These are phyloP conservation scores for Kockiozyma suomiensis DNA, from an alignment of 805 yeast genomes.

Conservation along the genomic window DNA sequence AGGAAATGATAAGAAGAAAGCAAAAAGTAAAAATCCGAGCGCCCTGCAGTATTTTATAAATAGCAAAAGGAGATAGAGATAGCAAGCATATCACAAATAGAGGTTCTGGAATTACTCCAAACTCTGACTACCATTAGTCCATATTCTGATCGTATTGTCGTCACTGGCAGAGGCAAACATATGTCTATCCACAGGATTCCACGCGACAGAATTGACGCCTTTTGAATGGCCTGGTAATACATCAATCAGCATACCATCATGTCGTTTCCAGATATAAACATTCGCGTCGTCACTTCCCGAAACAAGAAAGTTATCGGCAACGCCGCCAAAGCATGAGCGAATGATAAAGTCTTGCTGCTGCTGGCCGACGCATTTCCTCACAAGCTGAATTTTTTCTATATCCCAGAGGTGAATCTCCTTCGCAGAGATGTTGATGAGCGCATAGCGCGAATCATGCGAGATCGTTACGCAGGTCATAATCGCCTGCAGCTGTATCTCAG, in stretches of 20 bases:
- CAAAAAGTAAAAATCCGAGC: background rate
- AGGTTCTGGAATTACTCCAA: background rate
- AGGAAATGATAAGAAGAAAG: background rate
- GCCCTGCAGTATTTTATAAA: background rate
- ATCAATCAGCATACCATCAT: slow-evolving; percentile 66
- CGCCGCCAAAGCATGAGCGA: slow-evolving; percentile 75
- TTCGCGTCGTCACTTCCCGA: slow-evolving; percentile 84
- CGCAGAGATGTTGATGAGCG: slow-evolving; percentile 63
- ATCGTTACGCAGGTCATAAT: slow-evolving; percentile 66
- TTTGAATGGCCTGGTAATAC: slow-evolving; percentile 65
- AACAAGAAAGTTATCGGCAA: slow-evolving; percentile 67
- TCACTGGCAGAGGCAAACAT: slow-evolving; percentile 86
- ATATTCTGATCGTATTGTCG: slow-evolving; percentile 55
- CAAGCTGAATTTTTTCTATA: slow-evolving; percentile 57
- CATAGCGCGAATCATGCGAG: slow-evolving; percentile 57
- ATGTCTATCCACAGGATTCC: slow-evolving; percentile 55
- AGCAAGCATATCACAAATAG: background rate
- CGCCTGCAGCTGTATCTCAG: slow-evolving; percentile 56
- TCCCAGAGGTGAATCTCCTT: slow-evolving; percentile 86
- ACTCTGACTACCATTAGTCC: slow-evolving; percentile 19
- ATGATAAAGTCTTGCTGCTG: slow-evolving; percentile 69
- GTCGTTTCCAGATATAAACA: slow-evolving; percentile 76
- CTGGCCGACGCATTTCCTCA: slow-evolving; percentile 71
- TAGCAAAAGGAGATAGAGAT: background rate
- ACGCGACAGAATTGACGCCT: slow-evolving; percentile 75